Conservation (phyloP, 129 eudicot species). For the Flaveria trinervia region DNA sequence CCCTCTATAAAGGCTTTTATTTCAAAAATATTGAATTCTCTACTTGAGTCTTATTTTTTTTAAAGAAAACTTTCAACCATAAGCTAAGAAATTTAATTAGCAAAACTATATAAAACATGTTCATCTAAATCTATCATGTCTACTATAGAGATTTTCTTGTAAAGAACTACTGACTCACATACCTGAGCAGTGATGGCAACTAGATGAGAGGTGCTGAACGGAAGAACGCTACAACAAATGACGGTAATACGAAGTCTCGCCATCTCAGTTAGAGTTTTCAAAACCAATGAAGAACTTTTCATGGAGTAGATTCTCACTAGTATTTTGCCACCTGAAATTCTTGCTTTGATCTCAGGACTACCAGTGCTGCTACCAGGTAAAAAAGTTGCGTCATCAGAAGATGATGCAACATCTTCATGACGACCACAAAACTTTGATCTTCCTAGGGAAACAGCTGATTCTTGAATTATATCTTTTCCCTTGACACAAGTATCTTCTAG, state of each 20-base stretch:
- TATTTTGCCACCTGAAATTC: constrained; percentile 29
- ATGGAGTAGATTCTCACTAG: constrained; percentile 29
- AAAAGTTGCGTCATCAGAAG: constrained; percentile 15
- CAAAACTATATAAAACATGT: background rate
- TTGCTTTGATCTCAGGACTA: constrained; percentile 32
- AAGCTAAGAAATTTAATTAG: background rate
- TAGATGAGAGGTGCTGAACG: constrained; percentile 13
- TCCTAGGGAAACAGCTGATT: constrained; percentile 10
- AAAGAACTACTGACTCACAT: background rate
- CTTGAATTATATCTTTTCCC: constrained; percentile 30
- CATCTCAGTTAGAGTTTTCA: constrained; percentile 33
- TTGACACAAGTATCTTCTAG: constrained; percentile 26
- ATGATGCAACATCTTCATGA: constrained; percentile 24
- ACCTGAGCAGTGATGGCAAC: constrained; percentile 35
- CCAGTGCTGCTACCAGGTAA: constrained; percentile 24
- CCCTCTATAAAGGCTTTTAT: background rate
- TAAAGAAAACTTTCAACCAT: too few species aligned
- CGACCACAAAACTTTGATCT: constrained; percentile 15
- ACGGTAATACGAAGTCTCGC: constrained; percentile 21
- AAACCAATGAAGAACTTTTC: constrained; percentile 9
- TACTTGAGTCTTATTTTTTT: background rate
- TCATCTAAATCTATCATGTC: constrained; percentile 17
- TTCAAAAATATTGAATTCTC: background rate
- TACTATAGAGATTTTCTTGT: background rate
- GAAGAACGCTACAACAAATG: constrained; percentile 28